Evolutionary conservation across 108 stramenopile species (phyloP), one percentile per base, ranked within the genome.

Genomic region (Stephanodiscus triporus): DNA sequence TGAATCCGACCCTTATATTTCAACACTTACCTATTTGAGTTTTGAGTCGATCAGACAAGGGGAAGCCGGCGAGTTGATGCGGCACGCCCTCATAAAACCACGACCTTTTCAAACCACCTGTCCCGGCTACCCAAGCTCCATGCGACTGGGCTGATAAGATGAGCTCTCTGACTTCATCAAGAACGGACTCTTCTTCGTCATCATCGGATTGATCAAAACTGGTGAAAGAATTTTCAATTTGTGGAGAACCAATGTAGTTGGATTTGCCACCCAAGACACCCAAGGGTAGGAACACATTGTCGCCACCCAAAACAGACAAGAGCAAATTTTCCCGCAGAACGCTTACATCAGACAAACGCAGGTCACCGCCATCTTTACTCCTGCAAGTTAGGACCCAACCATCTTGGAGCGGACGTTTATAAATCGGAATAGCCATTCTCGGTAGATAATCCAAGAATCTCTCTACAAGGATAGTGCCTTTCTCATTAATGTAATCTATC

Each of bases 311-410:
- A 49, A 91, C 85, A 65, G 81, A 72, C 57, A 90, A 93, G 23
- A 87, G 38, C 2, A 93, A 54, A 72, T 93, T 93, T 54, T 93
- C 88, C 6, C 88, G 85, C 47, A 86, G 84, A 29, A 95, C 75
- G 10, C 73, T 73, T 56, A 95, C 79, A 70, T 95, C 90, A 6
- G 91, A 92, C 10, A 95, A 77, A 13, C 86, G 85, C 24, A 95
- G 72, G 75, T 95, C 91, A 11, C 89, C 87, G 20, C 94, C 94
- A 70, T 88, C 82, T 32, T 78, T 76, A 22, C 89, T 84, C 37
- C 89, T 83, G 66, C 94, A 95, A 43, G 94, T 92, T 10, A 95
- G 67, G 20, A 91, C 86, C 91, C 91, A 95, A 9, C 91, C 90
- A 51, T 92, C 94, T 37, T 83, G 85, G 17, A 95, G 80, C 29